phyloP scores from a whole-genome alignment of 768 basidiomycete species.

The Suillus alpinus region DNA sequence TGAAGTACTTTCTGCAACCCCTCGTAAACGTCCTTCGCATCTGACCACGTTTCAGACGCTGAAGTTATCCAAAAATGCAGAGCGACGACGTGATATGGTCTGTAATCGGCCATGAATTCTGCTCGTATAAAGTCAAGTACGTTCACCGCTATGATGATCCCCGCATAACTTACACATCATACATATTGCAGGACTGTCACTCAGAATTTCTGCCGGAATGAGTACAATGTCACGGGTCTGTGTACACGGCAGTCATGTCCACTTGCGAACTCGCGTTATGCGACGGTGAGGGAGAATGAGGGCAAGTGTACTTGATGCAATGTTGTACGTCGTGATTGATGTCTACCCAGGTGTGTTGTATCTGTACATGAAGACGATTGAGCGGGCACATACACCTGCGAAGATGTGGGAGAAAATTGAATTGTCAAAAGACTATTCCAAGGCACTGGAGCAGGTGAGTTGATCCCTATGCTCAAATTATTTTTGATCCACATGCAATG shows the following conservation, averaged over 20 bases:
- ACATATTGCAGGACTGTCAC: constrained; percentile 68
- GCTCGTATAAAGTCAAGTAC: constrained; percentile 99
- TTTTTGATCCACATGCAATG: not conserved
- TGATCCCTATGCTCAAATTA: not conserved
- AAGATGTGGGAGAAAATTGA: constrained; percentile 98
- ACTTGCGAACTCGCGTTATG: constrained; percentile 95
- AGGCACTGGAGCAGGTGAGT: constrained; percentile 89
- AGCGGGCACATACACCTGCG: constrained; percentile 93
- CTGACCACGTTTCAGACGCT: not conserved
- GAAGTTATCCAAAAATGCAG: constrained; percentile 51
- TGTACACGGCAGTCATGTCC: constrained; percentile 96
- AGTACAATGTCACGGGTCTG: constrained; percentile 96
- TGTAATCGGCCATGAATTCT: constrained; percentile 91
- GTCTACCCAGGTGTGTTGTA: constrained; percentile 69
- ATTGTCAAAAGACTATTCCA: constrained; percentile 90
- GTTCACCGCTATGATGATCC: constrained; percentile 26
- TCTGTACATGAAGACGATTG: constrained; percentile 96
- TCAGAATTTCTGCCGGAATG: constrained; percentile 98
- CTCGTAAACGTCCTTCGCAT: constrained; percentile 1
- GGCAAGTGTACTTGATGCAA: constrained; percentile 44
- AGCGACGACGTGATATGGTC: constrained; percentile 99
- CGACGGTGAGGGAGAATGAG: constrained; percentile 96
- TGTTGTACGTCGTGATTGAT: not conserved
- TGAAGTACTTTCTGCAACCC: not conserved
- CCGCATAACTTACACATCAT: constrained; percentile 9